A percentile compares a stretch with the other conserved stretches of the same genome.
These are phyloP conservation scores for Yarrowia osloensis DNA, from an alignment of 805 yeast species.

Conservation along the genomic window DNA sequence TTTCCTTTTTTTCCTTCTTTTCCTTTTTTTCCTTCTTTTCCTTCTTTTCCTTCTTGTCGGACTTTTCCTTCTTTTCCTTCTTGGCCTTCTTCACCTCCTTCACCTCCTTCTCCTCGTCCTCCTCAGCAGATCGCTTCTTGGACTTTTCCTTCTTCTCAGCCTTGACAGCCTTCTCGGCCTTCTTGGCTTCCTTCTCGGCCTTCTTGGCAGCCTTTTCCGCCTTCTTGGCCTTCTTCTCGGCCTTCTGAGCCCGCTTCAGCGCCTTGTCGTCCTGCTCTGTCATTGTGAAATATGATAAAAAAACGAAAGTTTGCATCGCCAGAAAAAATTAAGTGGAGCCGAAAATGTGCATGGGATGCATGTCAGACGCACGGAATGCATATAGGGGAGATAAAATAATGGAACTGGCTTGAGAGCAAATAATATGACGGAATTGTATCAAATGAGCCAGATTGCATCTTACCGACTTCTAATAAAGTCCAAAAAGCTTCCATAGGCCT, in stretches of 20 bases:
- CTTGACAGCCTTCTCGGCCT: background rate
- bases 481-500: too few species aligned
- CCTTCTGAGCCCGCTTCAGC: too few species aligned
- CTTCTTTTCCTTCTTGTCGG: constrained; percentile 18
- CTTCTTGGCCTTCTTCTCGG: too few species aligned
- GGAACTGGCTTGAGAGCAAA: too few species aligned
- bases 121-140: background rate
- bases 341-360: constrained; percentile 1
- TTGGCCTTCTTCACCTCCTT: constrained; percentile 9
- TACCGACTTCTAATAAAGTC: too few species aligned
- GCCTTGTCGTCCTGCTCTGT: constrained; percentile 31
- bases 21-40: constrained; percentile 30
- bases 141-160: constrained; percentile 12
- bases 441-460: too few species aligned
- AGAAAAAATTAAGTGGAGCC: background rate
- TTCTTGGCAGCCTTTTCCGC: background rate
- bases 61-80: background rate
- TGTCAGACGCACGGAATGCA: background rate
- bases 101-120: background rate
- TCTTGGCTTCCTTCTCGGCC: background rate
- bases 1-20: constrained; percentile 32
- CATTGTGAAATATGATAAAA: background rate
- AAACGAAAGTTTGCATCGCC: background rate
- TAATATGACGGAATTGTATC: too few species aligned
- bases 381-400: too few species aligned